Conservation (phyloP, 306 rosid species). For the Trifolium fragiferum region DNA sequence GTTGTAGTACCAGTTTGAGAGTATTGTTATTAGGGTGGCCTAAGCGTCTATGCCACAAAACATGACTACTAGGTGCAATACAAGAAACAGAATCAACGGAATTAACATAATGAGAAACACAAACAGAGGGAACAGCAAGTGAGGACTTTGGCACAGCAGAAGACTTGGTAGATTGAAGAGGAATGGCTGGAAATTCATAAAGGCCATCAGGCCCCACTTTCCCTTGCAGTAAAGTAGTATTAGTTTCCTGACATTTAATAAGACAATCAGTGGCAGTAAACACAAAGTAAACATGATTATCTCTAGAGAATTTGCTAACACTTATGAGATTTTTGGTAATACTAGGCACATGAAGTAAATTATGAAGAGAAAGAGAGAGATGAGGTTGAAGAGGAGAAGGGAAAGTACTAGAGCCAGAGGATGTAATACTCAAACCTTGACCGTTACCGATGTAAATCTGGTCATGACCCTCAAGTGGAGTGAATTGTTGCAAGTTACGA, state of each 20-base stretch:
- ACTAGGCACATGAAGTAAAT: neutral
- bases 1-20: neutral
- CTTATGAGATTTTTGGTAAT: neutral
- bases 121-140: neutral
- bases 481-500: no score
- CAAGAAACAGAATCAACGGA: neutral
- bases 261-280: neutral
- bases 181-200: neutral
- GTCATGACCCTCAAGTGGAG: no score
- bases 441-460: no score
- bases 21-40: neutral
- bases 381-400: neutral
- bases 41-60: neutral
- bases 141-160: neutral
- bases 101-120: no score
- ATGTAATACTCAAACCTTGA: no score
- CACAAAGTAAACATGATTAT: neutral
- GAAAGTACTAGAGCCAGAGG: no score
- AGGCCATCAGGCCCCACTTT: neutral
- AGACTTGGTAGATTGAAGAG: neutral
- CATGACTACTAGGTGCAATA: neutral
- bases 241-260: neutral
- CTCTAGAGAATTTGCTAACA: neutral
- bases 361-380: neutral
- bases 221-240: neutral